Conservation (phyloP, 2,329 filamentous ascomycete genomes). For the Paradendryphiella salina region DNA sequence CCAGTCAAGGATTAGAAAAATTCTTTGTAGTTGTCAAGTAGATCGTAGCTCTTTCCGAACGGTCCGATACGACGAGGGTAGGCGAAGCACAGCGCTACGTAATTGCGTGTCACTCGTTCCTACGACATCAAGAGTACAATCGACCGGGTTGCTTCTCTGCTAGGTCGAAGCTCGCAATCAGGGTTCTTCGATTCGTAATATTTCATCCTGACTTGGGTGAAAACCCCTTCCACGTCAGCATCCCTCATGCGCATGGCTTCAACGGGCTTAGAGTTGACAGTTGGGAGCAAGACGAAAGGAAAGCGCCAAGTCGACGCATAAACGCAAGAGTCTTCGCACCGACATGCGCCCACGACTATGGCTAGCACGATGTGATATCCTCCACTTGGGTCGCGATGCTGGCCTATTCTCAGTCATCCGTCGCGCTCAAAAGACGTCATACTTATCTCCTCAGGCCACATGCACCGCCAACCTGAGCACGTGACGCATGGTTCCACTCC, state of each 20-base stretch:
- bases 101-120: background rate
- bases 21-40: background rate
- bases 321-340: background rate
- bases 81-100: background rate
- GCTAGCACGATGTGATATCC: background rate
- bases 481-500: slow-evolving; percentile 10
- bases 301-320: background rate
- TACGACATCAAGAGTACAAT: background rate
- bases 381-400: background rate
- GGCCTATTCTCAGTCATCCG: background rate
- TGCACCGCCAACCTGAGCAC: background rate
- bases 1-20: background rate
- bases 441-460: background rate
- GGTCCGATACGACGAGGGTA: background rate
- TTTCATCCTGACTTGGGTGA: background rate
- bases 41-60: background rate
- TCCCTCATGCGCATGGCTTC: background rate
- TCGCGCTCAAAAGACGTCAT: background rate
- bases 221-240: slow-evolving; percentile 2
- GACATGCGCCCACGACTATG: background rate
- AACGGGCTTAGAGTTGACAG: background rate
- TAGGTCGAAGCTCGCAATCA: background rate
- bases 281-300: background rate
- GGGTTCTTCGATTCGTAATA: background rate
- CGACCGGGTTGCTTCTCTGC: background rate